A percentile compares a stretch with the other conserved stretches of the same genome.
phyloP scores from a whole-genome alignment of 306 rosid species.

The Myrica gale region DNA sequence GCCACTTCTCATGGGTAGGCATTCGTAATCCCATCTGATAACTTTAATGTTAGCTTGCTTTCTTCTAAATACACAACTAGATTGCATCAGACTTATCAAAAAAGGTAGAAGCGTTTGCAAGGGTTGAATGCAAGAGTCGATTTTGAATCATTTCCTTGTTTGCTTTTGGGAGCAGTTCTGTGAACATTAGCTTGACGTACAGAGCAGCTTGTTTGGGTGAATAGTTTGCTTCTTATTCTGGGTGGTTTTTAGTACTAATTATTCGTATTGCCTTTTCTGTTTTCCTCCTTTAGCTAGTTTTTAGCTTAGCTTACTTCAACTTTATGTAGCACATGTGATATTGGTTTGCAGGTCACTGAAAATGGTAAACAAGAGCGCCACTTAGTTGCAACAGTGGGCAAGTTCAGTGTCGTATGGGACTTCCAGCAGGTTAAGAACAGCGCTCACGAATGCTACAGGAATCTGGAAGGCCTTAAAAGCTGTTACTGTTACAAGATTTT shows the following conservation, averaged over 20 bases:
- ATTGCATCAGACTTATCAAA: neutral
- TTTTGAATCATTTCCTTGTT: neutral
- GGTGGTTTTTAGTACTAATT: neutral
- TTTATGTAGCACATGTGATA: neutral
- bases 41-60: no score
- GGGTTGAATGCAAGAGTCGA: neutral
- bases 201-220: neutral
- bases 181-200: neutral
- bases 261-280: neutral
- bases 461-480: conserved; percentile 93
- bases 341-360: conserved; percentile 73
- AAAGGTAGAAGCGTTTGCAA: neutral
- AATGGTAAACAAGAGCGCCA: conserved; percentile 95
- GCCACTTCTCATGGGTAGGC: conserved; percentile 94
- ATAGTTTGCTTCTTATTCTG: neutral
- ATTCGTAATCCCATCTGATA: neutral
- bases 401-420: conserved; percentile 98
- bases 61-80: no score
- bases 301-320: neutral
- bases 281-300: neutral
- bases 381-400: conserved; percentile 88
- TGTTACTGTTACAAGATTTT: conserved; percentile 90
- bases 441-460: conserved; percentile 77
- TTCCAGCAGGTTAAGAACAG: conserved; percentile 88
- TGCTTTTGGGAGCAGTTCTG: neutral